Evolutionary conservation across 257 asterid genomes (phyloP), one percentile per base, ranked within the genome.

Genomic region (Solanum gandarillasii): DNA sequence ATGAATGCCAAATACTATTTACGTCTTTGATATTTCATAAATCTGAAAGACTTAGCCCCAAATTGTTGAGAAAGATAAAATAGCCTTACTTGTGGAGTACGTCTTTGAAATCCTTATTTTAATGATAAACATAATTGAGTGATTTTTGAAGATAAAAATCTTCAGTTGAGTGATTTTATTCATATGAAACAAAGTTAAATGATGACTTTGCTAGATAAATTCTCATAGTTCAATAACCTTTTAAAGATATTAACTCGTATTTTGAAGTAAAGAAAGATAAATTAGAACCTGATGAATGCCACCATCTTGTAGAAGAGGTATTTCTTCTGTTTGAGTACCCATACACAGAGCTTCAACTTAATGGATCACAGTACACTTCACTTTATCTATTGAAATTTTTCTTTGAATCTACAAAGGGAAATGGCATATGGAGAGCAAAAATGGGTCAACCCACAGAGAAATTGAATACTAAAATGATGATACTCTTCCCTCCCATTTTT

Each of bases 301-400:
- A 27, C 93, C 95, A 39, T 93, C 94, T 88, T 96, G 95, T 21
- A 95, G 88, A 71, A 95, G 95, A 90, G 91, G 87, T 10, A 94
- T 89, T 78, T 92, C 94, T 46, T 93, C 96, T 88, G 95, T 95
- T 38, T 74, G 93, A 87, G 90, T 89, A 83, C 92, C 96, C 96
- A 94, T 95, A 52, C 38, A 4, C 58, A 84, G 43, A 25, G 7
- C 62, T 78, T 78, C 84, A 78, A 78, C 13, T 7, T 78, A n/a
- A 41, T 78, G 62, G 35, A 78, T 39, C 84, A 48, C 60, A 48
- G 16, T 34, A 78, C 62, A 3, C 36, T 39, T 39, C 3, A 35
- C 82, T 9, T n/a, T 13, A 39, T 12, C 36, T 39, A 16, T 6
- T 41, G 32, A 76, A 29, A 75, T 12, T 38, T 38, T 75, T 75